Evolutionary conservation across 805 yeast species (phyloP).

Genomic region (Barnettozyma vustinii): DNA sequence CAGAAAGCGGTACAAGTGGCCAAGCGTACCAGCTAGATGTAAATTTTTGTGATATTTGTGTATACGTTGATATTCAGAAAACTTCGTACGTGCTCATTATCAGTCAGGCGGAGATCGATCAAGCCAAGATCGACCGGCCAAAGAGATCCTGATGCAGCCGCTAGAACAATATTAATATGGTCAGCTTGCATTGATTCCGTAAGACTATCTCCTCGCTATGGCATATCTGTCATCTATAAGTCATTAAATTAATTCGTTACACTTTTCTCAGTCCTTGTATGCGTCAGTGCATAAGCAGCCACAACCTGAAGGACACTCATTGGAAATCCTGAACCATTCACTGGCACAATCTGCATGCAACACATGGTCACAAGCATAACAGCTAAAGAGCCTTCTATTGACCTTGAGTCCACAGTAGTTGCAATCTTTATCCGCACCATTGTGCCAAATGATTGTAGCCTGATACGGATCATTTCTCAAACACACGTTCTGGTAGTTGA

Average conservation of each 20-base stretch:
- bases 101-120: too few species aligned
- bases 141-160: too few species aligned
- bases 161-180: too few species aligned
- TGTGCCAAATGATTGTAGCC: conserved; percentile 28
- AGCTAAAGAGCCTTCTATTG: conserved; percentile 54
- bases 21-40: too few species aligned
- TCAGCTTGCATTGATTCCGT: too few species aligned
- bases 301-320: conserved; percentile 80
- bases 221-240: too few species aligned
- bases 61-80: too few species aligned
- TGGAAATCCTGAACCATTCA: conserved; percentile 63
- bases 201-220: too few species aligned
- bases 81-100: too few species aligned
- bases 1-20: too few species aligned
- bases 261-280: background rate
- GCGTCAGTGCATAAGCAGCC: conserved; percentile 62
- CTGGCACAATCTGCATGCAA: conserved; percentile 74
- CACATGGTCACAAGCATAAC: conserved; percentile 73
- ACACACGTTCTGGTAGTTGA: conserved; percentile 38
- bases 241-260: conserved; percentile 1
- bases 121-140: too few species aligned
- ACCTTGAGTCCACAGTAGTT: conserved; percentile 60
- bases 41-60: too few species aligned
- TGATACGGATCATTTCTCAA: conserved; percentile 22
- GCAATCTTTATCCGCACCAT: conserved; percentile 39